Percentiles rank a stretch among this genome's conserved stretches.
Conservation (phyloP, 2,329 filamentous ascomycete species). For the Apiospora rasikravindrae region DNA sequence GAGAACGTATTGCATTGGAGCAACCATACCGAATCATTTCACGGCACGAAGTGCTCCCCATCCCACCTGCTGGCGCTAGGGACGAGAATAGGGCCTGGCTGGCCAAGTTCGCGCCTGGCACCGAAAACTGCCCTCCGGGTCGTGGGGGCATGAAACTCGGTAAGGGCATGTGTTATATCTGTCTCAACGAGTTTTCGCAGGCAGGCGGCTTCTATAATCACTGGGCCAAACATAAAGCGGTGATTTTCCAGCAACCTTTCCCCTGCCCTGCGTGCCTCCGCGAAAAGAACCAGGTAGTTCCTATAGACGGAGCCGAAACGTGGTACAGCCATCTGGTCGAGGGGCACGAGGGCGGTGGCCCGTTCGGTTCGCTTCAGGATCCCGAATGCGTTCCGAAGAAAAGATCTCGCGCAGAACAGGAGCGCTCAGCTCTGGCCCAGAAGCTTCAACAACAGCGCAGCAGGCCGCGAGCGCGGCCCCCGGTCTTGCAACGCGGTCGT, state of each 20-base stretch:
- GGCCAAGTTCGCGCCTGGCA: too few relatives aligned
- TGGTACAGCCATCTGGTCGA: background rate
- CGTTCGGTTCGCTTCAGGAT: background rate
- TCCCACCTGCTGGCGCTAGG: too few relatives aligned
- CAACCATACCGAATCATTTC: too few relatives aligned
- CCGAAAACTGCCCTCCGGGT: too few relatives aligned
- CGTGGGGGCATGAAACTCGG: too few relatives aligned
- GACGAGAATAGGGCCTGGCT: too few relatives aligned
- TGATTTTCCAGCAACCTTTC: slow-evolving; percentile 1
- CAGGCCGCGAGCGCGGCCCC: background rate
- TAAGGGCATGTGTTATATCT: too few relatives aligned
- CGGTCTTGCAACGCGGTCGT: background rate
- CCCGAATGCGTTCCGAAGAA: background rate
- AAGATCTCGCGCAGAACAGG: slow-evolving; percentile 1
- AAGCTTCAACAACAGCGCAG: background rate
- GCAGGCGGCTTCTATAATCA: slow-evolving; percentile 5
- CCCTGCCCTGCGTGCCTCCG: background rate
- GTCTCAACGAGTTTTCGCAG: background rate
- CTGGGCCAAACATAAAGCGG: background rate
- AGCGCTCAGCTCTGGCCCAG: background rate
- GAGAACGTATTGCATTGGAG: too few relatives aligned
- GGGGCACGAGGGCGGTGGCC: background rate
- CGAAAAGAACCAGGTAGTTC: slow-evolving; percentile 1
- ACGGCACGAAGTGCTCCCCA: too few relatives aligned
- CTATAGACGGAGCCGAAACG: background rate